These are phyloP conservation scores for Berberis vulgaris DNA, from an alignment of 164 flowering plant species.

Conservation along the genomic window DNA sequence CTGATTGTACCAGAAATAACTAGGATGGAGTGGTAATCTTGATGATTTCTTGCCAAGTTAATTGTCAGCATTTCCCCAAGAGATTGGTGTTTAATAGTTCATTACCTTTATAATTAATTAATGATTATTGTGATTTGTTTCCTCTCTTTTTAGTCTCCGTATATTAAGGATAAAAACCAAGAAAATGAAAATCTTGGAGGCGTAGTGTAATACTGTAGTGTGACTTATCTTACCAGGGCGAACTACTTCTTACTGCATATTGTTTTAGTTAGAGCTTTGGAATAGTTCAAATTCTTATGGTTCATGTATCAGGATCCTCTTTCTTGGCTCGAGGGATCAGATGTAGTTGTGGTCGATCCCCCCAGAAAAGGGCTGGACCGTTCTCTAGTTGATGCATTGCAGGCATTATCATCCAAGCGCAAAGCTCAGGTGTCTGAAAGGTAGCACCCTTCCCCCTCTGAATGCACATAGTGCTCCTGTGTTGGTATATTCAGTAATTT, in stretches of 20 bases:
- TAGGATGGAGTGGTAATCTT: background rate
- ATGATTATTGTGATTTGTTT: no score
- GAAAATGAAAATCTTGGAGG: no score
- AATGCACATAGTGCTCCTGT: background rate
- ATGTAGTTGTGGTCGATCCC: conserved; percentile 91
- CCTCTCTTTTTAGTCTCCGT: no score
- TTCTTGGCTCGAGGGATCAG: conserved; percentile 81
- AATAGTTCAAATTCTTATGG: background rate
- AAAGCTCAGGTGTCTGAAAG: conserved; percentile 41
- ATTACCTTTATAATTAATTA: no score
- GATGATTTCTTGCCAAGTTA: background rate
- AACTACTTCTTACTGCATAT: no score
- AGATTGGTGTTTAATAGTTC: no score
- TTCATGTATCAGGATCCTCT: conserved; percentile 55
- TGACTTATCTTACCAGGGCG: no score
- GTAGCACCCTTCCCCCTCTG: conserved; percentile 21
- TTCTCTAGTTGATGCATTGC: conserved; percentile 52
- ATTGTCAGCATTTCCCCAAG: no score
- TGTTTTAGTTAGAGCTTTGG: background rate
- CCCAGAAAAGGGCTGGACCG: conserved; percentile 89
- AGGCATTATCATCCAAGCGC: conserved; percentile 26
- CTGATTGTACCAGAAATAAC: background rate
- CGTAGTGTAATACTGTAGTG: no score
- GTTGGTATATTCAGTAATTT: no score
- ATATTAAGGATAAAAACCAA: no score